phyloP scores from a whole-genome alignment of 805 yeast species.

The Scheffersomyces ergatensis region DNA sequence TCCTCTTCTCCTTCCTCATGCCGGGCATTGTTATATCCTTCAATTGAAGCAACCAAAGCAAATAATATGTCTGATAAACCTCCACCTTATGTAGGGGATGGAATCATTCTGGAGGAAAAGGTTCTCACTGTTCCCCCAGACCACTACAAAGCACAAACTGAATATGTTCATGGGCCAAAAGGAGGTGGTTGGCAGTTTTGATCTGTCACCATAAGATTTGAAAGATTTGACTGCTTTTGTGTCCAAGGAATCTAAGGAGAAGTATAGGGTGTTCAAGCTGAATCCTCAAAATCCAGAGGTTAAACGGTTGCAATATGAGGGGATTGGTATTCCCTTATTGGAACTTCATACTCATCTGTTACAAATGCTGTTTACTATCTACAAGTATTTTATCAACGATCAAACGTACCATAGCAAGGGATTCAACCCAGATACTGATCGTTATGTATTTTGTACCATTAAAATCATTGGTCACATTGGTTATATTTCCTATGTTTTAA shows the following conservation, averaged over 20 bases:
- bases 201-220: neutral
- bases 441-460: constrained; percentile 5
- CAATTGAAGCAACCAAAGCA: too few relatives aligned
- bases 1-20: too few relatives aligned
- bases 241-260: neutral
- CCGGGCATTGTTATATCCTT: too few relatives aligned
- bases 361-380: neutral
- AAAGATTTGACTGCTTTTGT: neutral
- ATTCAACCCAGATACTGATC: constrained; percentile 6
- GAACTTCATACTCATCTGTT: neutral
- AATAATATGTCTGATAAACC: too few relatives aligned
- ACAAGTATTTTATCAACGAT: neutral
- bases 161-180: too few relatives aligned
- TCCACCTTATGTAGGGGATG: too few relatives aligned
- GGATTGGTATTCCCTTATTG: neutral
- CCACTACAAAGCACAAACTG: too few relatives aligned
- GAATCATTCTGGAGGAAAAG: too few relatives aligned
- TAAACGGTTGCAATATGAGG: neutral
- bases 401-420: neutral
- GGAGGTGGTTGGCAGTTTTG: too few relatives aligned
- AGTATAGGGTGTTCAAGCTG: neutral
- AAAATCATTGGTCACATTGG: neutral
- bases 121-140: too few relatives aligned
- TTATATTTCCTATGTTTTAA: constrained; percentile 1
- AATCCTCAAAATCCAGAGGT: neutral